Base-by-base conservation (phyloP, 1,284 basidiomycete genomes). In the Trametes versicolor region DNA sequence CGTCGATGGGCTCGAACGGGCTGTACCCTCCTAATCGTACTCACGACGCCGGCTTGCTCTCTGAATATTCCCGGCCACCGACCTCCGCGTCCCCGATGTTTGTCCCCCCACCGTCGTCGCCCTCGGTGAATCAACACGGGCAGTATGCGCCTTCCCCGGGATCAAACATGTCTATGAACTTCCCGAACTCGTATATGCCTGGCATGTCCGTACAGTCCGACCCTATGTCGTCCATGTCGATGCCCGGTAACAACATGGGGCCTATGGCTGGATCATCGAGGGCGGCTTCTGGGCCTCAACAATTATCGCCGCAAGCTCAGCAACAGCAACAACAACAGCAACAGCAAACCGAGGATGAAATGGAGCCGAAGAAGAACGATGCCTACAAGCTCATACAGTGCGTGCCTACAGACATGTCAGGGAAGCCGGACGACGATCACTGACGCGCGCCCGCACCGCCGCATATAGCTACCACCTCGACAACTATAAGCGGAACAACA, bases 341-440 rank as follows among this genome's bases (percentile, higher is more conserved):
- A 41, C 59, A 72, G 43, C 82, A 85, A 5, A 78, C 80, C 43
- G 88, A 91, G 41, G 81, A 83, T 5, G 89, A 91, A 69, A 60
- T 62, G 13, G 68, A 69, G 49, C 87, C 92, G 2, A 92, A 90
- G 74, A 87, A 87, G 71, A 82, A 84, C 23, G 93, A 94, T 73
- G 92, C 93, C 0, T 86, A 90, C 69, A 94, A 94, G 76, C 83
- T 95, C n/a, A 91, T 95, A 65, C 86, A 87, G 90, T 93, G 72
- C 32, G 86, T 76, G 49, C 13, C 15, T 61, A 19, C 15, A 43
- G 17, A 6, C 23, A 1, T 36, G 34, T 10, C 6, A 10, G 32
- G 32, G 29, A 53, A 23, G 36, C 19, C 15, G 19, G 27, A 34
- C 32, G 34, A 58, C 49, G 36, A 50, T 52, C 37, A 37, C 41